Evolutionary conservation across 2,329 filamentous ascomycete genomes (phyloP).

Genomic region (Fusarium annulatum): DNA sequence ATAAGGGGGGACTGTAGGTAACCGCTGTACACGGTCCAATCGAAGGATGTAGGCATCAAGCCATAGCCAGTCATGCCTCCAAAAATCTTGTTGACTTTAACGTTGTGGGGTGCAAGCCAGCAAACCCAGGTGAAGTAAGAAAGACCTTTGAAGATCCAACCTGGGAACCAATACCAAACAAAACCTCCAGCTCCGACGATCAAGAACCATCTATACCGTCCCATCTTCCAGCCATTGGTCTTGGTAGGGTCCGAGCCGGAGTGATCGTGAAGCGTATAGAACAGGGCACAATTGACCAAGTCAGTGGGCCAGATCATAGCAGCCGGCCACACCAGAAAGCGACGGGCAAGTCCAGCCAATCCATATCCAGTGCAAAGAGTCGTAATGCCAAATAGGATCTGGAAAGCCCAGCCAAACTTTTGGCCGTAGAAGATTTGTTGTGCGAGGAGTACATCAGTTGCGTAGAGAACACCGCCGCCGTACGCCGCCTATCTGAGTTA

Average conservation of each 20-base stretch:
- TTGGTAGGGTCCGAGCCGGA: constrained; percentile 59
- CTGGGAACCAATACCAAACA: constrained; percentile 71
- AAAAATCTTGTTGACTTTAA: constrained; percentile 72
- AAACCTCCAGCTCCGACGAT: constrained; percentile 64
- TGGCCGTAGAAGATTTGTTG: constrained; percentile 69
- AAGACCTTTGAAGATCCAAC: constrained; percentile 71
- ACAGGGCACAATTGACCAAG: constrained; percentile 64
- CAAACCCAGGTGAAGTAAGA: constrained; percentile 72
- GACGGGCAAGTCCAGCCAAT: constrained; percentile 64
- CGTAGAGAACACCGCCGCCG: constrained; percentile 67
- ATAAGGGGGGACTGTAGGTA: constrained; percentile 63
- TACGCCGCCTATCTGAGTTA: constrained; percentile 62
- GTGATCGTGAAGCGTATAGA: constrained; percentile 61
- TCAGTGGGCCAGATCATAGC: constrained; percentile 69
- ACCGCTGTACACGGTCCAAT: constrained; percentile 61
- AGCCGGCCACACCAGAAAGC: constrained; percentile 65
- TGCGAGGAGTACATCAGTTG: constrained; percentile 61
- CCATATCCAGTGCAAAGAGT: constrained; percentile 69
- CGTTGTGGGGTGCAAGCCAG: constrained; percentile 70
- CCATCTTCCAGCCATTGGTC: constrained; percentile 70
- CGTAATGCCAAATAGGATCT: constrained; percentile 64
- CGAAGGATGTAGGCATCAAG: constrained; percentile 70
- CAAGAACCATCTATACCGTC: constrained; percentile 72
- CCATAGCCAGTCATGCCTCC: constrained; percentile 68
- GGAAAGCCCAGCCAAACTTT: constrained; percentile 64